Evolutionary conservation across 2,329 filamentous ascomycete genomes (phyloP), one percentile per base, ranked within the genome.

Genomic region (Penicillium sp.): DNA sequence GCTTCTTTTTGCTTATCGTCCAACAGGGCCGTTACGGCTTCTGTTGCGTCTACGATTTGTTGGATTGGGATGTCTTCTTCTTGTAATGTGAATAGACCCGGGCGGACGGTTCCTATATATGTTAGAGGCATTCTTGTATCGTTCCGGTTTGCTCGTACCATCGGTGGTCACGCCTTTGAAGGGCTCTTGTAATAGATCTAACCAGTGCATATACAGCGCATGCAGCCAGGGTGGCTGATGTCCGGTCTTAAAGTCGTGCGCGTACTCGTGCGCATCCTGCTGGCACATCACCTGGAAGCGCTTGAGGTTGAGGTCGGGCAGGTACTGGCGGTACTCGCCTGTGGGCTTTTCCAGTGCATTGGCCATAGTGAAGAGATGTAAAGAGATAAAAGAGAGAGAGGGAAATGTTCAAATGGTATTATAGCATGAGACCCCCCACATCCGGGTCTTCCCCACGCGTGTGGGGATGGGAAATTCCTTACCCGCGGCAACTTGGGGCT

Each of bases 151-250:
- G 35, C 10, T 56, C 68, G 26, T 68, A 76, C 84, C 85, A 55
- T 88, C 82, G 10, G 68, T 80, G 0, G 85, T 88, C 19, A 89
- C 72, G 22, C 85, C 85, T 60, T 78, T 81, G 64, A 80, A 88
- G 0, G 85, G 84, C 67, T 87, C 83, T 48, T 80, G 64, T 29
- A 69, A 69, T 8, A 84, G 63, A 31, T 76, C 70, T 43, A 72
- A 64, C 81, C 81, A 84, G 61, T 82, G 78, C 53, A 73, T 62
- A 50, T 80, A 83, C 21, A 85, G 65, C 0, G 71, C 78, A 57
- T 84, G 76, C 15, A 88, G 69, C 84, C 84, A 87, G 1, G 84
- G 83, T 0, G 84, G 84, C 12, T 72, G 69, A 1, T 77, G 77
- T 19, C 73, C 65, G 31, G 79, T 74, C 52, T 79, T 79, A 61